Base-by-base conservation (phyloP, 2,329 filamentous ascomycete species). In the Nannizziopsis barbatae region DNA sequence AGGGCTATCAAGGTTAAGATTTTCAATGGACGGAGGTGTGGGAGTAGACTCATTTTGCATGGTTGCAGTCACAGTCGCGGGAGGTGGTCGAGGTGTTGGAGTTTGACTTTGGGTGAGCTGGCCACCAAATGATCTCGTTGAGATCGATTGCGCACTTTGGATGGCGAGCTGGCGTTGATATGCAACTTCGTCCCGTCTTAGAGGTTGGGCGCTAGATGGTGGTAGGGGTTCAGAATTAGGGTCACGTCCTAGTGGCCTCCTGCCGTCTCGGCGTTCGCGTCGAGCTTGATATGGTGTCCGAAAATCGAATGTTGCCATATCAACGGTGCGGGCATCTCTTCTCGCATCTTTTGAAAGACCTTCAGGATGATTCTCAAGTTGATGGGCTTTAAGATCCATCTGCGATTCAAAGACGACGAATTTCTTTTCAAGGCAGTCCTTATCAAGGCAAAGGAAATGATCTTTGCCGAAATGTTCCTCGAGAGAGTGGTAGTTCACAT, bases 361-460 rank as follows among this genome's bases (percentile, higher is more conserved):
- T 56, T 81, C 80, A 0, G 82, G 86, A 62, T 98, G 92, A 47
- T 82, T 78, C 57, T 84, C 83, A 8, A 98, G 69, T 63, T 94
- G 86, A 67, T 98, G 92, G 2, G 84, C 92, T 64, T 96, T 94
- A 41, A 98, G 70, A 60, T 98, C 92, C 73, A 98, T 81, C 60
- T 95, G 86, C 0, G 88, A 89, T 48, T 87, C 86, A 57, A 98
- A 98, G 0, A 96, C 92, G 27, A 96, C 84, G 62, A 96, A 95
- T 63, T 95, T 96, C 76, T 95, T 95, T 58, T 96, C 92, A 60
- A 92, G 64, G 60, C 92, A 98, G 61, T 95, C 89, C 47, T 77
- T 75, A 58, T 98, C 88, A 5, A 78, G 66, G 61, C 92, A 98
- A 0, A 89, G 70, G 60, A 82, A 95, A 65, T 98, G 92, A 50